phyloP scores from a whole-genome alignment of 805 yeast species.

The Metschnikowia koreensis region DNA sequence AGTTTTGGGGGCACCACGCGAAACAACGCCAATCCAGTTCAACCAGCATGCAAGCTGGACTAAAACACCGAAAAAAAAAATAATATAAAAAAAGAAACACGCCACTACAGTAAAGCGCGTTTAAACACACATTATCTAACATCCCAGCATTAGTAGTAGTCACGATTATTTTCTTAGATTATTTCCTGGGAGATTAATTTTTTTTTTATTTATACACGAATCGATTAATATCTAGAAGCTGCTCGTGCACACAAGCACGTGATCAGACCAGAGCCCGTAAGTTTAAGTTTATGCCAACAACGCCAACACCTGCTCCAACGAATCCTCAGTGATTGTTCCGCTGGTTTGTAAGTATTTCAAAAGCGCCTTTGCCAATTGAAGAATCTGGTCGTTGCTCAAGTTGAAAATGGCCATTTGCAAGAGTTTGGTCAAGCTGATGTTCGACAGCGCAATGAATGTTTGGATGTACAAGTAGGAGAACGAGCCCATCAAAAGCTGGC shows the following conservation, averaged over 20 bases:
- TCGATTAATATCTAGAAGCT: not conserved
- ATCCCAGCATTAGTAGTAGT: too few species aligned
- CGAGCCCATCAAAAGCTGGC: conserved; percentile 97
- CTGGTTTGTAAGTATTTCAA: conserved; percentile 48
- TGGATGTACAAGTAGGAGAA: conserved; percentile 90
- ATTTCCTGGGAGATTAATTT: too few species aligned
- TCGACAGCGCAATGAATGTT: conserved; percentile 77
- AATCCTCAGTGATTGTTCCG: conserved; percentile 28
- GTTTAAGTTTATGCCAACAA: conserved; percentile 25
- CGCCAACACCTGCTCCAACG: conserved; percentile 27
- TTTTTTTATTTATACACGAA: not conserved
- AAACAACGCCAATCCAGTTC: too few species aligned
- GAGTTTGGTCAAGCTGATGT: conserved; percentile 69
- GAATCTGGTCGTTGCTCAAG: conserved; percentile 61
- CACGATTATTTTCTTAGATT: too few species aligned
- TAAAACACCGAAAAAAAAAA: too few species aligned
- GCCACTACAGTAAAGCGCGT: too few species aligned
- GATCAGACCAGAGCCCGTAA: not conserved
- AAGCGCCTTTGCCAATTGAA: conserved; percentile 59
- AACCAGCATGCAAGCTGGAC: too few species aligned
- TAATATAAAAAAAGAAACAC: too few species aligned
- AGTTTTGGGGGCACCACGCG: too few species aligned
- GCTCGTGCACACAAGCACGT: not conserved
- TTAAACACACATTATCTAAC: too few species aligned
- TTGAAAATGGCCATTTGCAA: conserved; percentile 75